Evolutionary conservation across 2,329 filamentous ascomycete genomes (phyloP).

Genomic region (Dactylonectria macrodidyma): DNA sequence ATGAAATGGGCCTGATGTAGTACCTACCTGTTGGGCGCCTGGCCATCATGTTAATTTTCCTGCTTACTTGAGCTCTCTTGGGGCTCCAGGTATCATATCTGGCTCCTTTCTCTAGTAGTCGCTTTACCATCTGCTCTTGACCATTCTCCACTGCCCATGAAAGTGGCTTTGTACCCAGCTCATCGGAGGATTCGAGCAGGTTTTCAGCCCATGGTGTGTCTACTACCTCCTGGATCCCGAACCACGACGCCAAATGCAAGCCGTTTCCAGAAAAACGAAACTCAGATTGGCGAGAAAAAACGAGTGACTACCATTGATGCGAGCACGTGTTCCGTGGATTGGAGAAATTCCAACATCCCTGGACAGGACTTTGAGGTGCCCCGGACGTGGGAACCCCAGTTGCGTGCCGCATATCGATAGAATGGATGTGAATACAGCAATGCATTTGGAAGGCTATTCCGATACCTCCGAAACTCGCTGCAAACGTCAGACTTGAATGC

Average conservation of each 20-base stretch:
- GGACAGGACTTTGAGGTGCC: not conserved
- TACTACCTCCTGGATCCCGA: not conserved
- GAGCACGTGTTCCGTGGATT: not conserved
- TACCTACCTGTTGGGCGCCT: too few species aligned
- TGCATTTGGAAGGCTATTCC: not conserved
- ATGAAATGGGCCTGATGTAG: not conserved
- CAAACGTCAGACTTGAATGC: not conserved
- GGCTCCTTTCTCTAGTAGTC: constrained; percentile 11
- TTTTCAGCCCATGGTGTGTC: not conserved
- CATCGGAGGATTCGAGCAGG: constrained; percentile 3
- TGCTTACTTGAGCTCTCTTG: not conserved
- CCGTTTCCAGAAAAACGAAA: not conserved
- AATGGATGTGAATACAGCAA: not conserved
- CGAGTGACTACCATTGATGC: not conserved
- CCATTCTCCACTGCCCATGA: constrained; percentile 14
- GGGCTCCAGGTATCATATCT: not conserved
- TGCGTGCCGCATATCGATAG: constrained; percentile 8
- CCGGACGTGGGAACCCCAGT: constrained; percentile 16
- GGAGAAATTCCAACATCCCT: not conserved
- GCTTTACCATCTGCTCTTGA: not conserved
- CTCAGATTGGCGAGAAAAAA: not conserved
- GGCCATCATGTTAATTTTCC: too few species aligned
- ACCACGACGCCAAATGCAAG: constrained; percentile 1
- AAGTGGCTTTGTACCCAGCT: not conserved
- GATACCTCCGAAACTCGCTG: not conserved